A percentile compares a stretch with the other conserved stretches of the same genome.
Conservation (phyloP, 768 basidiomycete species). For the Trametes sanguinea region DNA sequence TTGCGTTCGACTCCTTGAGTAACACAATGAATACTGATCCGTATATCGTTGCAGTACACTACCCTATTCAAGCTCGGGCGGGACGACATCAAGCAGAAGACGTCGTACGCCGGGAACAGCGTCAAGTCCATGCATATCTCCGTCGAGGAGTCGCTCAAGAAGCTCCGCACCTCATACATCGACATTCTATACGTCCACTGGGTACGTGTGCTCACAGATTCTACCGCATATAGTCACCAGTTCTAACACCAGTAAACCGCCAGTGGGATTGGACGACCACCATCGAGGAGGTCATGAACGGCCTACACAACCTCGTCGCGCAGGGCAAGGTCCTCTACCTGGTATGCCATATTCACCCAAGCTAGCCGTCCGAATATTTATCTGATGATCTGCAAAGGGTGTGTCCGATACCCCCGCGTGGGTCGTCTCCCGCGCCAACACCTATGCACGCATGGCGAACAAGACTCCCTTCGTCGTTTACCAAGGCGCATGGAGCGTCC, state of each 20-base stretch:
- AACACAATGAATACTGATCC: not conserved
- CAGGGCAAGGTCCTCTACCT: conserved; percentile 44
- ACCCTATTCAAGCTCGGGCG: conserved; percentile 24
- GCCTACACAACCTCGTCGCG: conserved; percentile 41
- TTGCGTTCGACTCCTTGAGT: no score
- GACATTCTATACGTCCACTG: conserved; percentile 58
- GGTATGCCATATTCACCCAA: not conserved
- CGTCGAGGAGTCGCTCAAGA: conserved; percentile 42
- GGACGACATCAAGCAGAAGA: conserved; percentile 29
- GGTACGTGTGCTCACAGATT: conserved; percentile 50
- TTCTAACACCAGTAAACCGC: conserved; percentile 22
- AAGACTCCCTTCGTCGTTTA: conserved; percentile 45
- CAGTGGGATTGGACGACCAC: conserved; percentile 44
- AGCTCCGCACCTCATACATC: conserved; percentile 58
- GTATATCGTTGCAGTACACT: conserved; percentile 27
- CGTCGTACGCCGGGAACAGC: conserved; percentile 47
- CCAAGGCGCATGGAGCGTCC: conserved; percentile 36
- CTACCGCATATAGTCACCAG: no score
- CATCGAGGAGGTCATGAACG: conserved; percentile 45
- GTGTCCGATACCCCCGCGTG: conserved; percentile 37
- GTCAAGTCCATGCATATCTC: conserved; percentile 38
- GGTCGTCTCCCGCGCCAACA: conserved; percentile 38
- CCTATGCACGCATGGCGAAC: conserved; percentile 38
- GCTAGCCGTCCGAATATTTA: no score
- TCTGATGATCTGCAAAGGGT: conserved; percentile 5